A percentile compares a stretch with the other conserved stretches of the same genome.
Evolutionary conservation across 2,329 filamentous ascomycete species (phyloP).

Genomic region (Xenoacremonium recifei): DNA sequence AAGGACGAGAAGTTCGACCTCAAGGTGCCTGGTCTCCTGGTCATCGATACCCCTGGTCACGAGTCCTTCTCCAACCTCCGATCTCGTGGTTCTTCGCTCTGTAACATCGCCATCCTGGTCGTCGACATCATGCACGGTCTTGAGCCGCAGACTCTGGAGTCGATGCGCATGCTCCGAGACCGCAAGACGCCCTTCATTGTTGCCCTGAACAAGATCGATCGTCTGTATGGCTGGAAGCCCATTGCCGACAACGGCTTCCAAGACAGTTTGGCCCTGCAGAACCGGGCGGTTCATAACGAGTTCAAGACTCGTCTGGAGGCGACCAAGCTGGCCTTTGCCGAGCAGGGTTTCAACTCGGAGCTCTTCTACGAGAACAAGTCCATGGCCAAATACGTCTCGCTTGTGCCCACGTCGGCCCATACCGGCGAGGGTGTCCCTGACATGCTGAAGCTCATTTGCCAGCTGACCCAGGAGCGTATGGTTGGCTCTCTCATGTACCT

Average conservation of each 20-base stretch:
- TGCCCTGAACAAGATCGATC: constrained; percentile 98
- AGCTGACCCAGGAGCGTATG: constrained; percentile 96
- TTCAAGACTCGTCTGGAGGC: constrained; percentile 87
- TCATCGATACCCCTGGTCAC: constrained; percentile 99
- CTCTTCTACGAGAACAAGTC: constrained; percentile 98
- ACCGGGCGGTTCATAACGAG: constrained; percentile 89
- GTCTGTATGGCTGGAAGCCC: constrained; percentile 98
- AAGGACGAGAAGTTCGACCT: constrained; percentile 86
- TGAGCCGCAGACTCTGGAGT: constrained; percentile 95
- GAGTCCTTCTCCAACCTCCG: constrained; percentile 99
- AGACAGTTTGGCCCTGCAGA: constrained; percentile 86
- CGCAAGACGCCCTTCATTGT: constrained; percentile 98
- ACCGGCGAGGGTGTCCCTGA: constrained; percentile 99
- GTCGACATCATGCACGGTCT: constrained; percentile 99
- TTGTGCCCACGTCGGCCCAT: constrained; percentile 94
- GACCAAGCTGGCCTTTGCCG: constrained; percentile 90
- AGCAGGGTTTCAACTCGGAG: constrained; percentile 97
- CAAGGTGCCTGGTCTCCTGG: constrained; percentile 93
- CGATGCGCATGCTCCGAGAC: constrained; percentile 90
- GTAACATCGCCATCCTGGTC: constrained; percentile 98
- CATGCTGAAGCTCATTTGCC: constrained; percentile 92
- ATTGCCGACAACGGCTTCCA: constrained; percentile 98
- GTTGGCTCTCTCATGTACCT: constrained; percentile 97
- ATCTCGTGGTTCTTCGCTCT: constrained; percentile 94
- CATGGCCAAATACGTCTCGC: constrained; percentile 90